Conservation (phyloP, 2,329 filamentous ascomycete genomes). For the Blastomyces gilchristii region DNA sequence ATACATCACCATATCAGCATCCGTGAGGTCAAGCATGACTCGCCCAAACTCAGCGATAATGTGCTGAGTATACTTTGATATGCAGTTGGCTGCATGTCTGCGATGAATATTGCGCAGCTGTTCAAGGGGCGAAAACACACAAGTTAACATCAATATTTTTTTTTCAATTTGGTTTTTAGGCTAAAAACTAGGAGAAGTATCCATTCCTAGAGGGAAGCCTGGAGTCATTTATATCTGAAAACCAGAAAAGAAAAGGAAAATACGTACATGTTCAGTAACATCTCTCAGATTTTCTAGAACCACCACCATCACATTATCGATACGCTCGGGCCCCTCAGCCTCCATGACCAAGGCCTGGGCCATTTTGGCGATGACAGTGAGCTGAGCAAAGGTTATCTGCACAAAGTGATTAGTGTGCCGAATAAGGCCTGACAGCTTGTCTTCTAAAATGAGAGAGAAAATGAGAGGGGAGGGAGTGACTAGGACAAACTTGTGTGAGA, state of each 20-base stretch:
- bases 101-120: slow-evolving; percentile 25
- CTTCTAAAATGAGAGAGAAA: neutral
- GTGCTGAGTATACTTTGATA: slow-evolving; percentile 26
- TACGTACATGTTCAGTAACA: slow-evolving; percentile 23
- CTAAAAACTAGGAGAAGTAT: neutral
- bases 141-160: neutral
- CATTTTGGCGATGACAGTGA: neutral
- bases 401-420: too few relatives aligned
- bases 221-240: neutral
- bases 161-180: neutral
- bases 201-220: neutral
- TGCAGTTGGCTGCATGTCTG: slow-evolving; percentile 26
- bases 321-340: slow-evolving; percentile 14
- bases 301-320: slow-evolving; percentile 25
- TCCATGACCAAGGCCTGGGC: neutral
- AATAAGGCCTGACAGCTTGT: too few relatives aligned
- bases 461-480: too few relatives aligned
- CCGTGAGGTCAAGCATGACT: slow-evolving; percentile 21
- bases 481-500: too few relatives aligned
- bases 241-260: too few relatives aligned
- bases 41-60: slow-evolving; percentile 27
- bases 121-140: neutral
- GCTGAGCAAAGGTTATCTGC: neutral
- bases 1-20: slow-evolving; percentile 8
- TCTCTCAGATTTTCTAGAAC: slow-evolving; percentile 21